Evolutionary conservation across 2,329 filamentous ascomycete species (phyloP).

Genomic region (Ceratocystis ficicola): DNA sequence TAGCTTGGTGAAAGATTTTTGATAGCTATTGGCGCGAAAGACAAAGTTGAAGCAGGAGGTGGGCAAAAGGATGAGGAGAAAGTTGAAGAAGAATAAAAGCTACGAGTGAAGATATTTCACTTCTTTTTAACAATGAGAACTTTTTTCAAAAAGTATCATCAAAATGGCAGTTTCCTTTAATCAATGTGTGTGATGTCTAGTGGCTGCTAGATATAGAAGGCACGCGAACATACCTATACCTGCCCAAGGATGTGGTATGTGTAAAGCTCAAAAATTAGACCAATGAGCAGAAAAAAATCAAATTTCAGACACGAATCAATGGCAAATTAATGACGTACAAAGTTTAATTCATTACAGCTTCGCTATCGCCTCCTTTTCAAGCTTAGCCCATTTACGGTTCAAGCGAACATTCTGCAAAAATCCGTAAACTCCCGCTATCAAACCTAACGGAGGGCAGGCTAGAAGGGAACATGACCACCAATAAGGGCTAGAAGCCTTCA

Average conservation of each 20-base stretch:
- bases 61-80: background rate
- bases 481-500: conserved; percentile 52
- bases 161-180: background rate
- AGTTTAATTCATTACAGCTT: conserved; percentile 29
- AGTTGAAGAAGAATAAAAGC: background rate
- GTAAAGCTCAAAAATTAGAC: no score
- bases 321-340: background rate
- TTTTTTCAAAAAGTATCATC: background rate
- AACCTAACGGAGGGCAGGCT: conserved; percentile 62
- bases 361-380: conserved; percentile 38
- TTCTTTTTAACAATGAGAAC: background rate
- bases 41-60: background rate
- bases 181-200: background rate
- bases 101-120: background rate
- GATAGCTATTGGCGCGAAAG: background rate
- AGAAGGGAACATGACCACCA: conserved; percentile 74
- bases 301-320: no score
- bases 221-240: no score
- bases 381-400: conserved; percentile 57
- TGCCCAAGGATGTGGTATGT: no score
- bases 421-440: conserved; percentile 55
- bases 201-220: background rate
- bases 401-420: conserved; percentile 58
- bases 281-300: no score
- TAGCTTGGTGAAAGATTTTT: background rate